Percentiles rank a stretch among this genome's conserved stretches.
phyloP scores from a whole-genome alignment of 2,329 filamentous ascomycete species.

The Phoma sp. region DNA sequence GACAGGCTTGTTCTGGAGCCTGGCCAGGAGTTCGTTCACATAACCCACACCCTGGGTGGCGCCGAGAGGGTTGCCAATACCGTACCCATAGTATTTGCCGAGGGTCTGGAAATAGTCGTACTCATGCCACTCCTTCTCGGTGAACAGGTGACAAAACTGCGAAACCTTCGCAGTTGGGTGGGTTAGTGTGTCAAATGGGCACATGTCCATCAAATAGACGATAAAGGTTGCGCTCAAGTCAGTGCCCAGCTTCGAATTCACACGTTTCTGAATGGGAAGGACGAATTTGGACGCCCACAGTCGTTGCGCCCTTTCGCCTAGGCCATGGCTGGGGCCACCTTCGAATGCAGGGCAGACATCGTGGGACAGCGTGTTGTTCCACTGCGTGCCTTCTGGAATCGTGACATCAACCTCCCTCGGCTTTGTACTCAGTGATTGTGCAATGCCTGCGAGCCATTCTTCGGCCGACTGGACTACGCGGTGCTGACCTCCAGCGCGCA shows the following conservation, averaged over 20 bases:
- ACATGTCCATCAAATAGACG: constrained; percentile 84
- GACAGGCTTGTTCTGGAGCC: constrained; percentile 74
- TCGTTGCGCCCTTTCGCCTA: constrained; percentile 58
- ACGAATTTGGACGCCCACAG: constrained; percentile 72
- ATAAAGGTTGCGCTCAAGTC: constrained; percentile 70
- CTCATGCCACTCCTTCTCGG: constrained; percentile 72
- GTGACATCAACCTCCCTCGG: constrained; percentile 60
- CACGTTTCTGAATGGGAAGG: constrained; percentile 69
- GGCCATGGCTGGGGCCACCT: constrained; percentile 58
- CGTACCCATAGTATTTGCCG: constrained; percentile 85
- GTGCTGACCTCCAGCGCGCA: constrained; percentile 73
- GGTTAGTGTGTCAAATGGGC: constrained; percentile 81
- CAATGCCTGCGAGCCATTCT: constrained; percentile 79
- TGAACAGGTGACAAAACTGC: constrained; percentile 79
- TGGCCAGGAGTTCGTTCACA: constrained; percentile 84
- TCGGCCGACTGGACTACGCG: constrained; percentile 78
- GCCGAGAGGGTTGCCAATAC: constrained; percentile 77
- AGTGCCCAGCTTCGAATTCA: constrained; percentile 75
- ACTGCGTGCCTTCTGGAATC: constrained; percentile 70
- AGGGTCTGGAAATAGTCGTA: constrained; percentile 85
- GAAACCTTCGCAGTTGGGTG: constrained; percentile 63
- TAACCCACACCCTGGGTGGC: constrained; percentile 88
- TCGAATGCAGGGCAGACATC: constrained; percentile 76
- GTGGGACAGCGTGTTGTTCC: constrained; percentile 85
- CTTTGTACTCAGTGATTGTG: constrained; percentile 59